These are phyloP conservation scores for Solanum chilense DNA, from an alignment of 257 asterid genomes.

Conservation along the genomic window DNA sequence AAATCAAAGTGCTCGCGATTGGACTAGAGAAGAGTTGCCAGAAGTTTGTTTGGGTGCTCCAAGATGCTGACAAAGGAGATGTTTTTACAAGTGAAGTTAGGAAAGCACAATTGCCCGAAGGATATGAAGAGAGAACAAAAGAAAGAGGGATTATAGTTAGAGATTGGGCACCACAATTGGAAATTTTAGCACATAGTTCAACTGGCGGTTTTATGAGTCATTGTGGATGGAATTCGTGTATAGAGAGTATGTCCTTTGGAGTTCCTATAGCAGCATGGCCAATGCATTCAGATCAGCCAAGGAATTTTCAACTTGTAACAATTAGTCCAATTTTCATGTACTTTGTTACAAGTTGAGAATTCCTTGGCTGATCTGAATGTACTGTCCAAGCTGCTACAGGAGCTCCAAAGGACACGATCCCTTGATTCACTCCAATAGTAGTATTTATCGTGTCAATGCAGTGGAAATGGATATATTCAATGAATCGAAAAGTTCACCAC, in stretches of 20 bases:
- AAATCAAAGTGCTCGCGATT: conserved; percentile 25
- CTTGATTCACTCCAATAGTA: too few species aligned
- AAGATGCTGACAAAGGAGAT: conserved; percentile 30
- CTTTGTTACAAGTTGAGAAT: background rate
- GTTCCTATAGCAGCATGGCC: conserved; percentile 61
- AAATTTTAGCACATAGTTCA: background rate
- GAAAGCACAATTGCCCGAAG: background rate
- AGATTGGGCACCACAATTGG: conserved; percentile 13
- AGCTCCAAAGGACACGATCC: too few species aligned
- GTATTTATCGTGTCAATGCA: too few species aligned
- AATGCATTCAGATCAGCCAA: conserved; percentile 58
- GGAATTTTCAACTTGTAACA: conserved; percentile 26
- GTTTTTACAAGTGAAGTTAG: background rate
- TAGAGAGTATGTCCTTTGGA: conserved; percentile 53
- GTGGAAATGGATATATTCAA: too few species aligned
- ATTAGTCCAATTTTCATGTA: background rate
- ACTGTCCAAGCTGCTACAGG: background rate
- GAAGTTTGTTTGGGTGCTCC: conserved; percentile 32
- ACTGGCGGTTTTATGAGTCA: conserved; percentile 48
- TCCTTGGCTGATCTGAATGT: background rate
- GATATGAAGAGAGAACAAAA: background rate
- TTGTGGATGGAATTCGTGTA: conserved; percentile 65
- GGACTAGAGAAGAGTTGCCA: conserved; percentile 29
- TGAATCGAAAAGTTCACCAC: too few species aligned
- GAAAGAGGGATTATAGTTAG: background rate